Conservation (phyloP, 257 asterid genomes). For the Ophiorrhiza pumila region DNA sequence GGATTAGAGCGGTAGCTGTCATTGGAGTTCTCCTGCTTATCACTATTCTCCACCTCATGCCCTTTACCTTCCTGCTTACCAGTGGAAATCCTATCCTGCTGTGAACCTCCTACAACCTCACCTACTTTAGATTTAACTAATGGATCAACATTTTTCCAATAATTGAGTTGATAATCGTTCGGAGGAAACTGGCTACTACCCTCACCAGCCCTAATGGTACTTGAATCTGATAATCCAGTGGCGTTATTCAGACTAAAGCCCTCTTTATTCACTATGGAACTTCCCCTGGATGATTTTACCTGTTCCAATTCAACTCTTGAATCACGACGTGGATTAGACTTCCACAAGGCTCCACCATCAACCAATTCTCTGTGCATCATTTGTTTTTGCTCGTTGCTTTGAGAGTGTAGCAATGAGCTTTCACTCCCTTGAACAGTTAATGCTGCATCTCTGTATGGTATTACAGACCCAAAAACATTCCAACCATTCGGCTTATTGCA, state of each 20-base stretch:
- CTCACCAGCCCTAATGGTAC: conserved; percentile 34
- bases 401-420: conserved; percentile 36
- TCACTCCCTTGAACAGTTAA: conserved; percentile 33
- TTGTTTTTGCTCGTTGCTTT: conserved; percentile 33
- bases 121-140: conserved; percentile 40
- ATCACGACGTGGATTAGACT: conserved; percentile 39
- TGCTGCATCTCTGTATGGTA: conserved; percentile 43
- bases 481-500: conserved; percentile 41
- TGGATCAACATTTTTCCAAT: conserved; percentile 57
- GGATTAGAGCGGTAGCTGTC: conserved; percentile 59
- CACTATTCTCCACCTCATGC: conserved; percentile 44
- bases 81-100: conserved; percentile 31
- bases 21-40: conserved; percentile 52
- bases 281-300: conserved; percentile 37
- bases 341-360: conserved; percentile 42
- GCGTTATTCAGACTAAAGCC: conserved; percentile 37
- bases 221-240: conserved; percentile 35
- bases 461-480: conserved; percentile 44
- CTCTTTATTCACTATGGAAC: conserved; percentile 38
- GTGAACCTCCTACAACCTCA: conserved; percentile 41
- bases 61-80: conserved; percentile 39
- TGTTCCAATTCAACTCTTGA: conserved; percentile 40
- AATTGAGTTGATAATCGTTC: conserved; percentile 41
- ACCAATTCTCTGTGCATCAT: conserved; percentile 42
- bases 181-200: conserved; percentile 45